Base-by-base conservation (phyloP, 345 rosid genomes). In the Citrus mangshanensis region DNA sequence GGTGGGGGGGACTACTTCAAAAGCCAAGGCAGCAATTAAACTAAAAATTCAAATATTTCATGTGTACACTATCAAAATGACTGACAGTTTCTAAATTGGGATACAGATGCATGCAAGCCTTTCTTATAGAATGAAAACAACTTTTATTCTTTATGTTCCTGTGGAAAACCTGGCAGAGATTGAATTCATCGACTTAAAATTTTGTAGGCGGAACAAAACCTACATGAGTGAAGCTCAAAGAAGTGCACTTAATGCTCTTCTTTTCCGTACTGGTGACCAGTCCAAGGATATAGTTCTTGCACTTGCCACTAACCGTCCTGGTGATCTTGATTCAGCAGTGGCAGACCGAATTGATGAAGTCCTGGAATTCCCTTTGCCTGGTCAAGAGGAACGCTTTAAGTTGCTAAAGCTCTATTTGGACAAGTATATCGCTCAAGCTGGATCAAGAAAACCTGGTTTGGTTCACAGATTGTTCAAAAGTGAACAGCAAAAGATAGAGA, bases 211-310 rank as follows among this genome's bases (percentile, higher is more conserved):
- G 78, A 96, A 94, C 86, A 96, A 94, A 87, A 96, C 89, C 76
- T 91, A 90, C 83, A 94, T 94, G 98, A 96, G 99, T 81, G 98
- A 96, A 91, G 98, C 98, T 35, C 99, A 95, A 82, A 85, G 98
- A 81, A 96, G 99, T 81, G 98, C 98, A 68, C 85, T 96, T 10
- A 96, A 96, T 81, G 97, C 99, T 7, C 95, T 94, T 21, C 99
- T 96, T 78, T 96, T 86, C 83, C 94, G 92, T 10, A 96, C 97
- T 0, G 98, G 99, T 61, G 97, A 94, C 85, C 98, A 96, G 82
- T 96, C 97, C 80, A 94, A 96, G 85, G 98, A 96, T 79, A 89
- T 91, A 77, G 97, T 96, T 75, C 91, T 94, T 80, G 97, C 95
- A 28, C 98, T 96, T 19, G 98, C 99, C 55, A 96, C 98, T 72